These are phyloP conservation scores for Cucumis cinereus DNA, from an alignment of 306 rosid species.

Conservation along the genomic window DNA sequence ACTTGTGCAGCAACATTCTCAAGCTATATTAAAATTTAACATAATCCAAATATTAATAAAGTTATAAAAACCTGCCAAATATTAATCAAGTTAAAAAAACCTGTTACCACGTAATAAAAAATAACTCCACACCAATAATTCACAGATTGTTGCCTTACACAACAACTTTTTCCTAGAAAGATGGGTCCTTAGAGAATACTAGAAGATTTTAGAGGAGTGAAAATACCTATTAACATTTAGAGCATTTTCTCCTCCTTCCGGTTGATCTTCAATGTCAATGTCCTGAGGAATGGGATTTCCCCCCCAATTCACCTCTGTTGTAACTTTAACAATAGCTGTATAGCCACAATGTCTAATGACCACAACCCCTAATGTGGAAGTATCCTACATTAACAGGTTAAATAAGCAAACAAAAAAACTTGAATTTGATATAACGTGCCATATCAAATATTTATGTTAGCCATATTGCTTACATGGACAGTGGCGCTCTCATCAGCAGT, in stretches of 20 bases:
- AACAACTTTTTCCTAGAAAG: not conserved
- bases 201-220: not conserved
- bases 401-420: conserved; percentile 3
- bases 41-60: conserved; percentile 15
- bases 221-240: conserved; percentile 83
- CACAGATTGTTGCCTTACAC: not conserved
- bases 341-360: conserved; percentile 80
- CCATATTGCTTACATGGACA: conserved; percentile 62
- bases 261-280: conserved; percentile 85
- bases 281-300: conserved; percentile 43
- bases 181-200: not conserved
- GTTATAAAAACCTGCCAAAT: not conserved
- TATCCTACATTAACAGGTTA: conserved; percentile 49
- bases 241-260: conserved; percentile 94
- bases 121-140: not conserved
- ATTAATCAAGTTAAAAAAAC: not conserved
- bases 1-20: conserved; percentile 72
- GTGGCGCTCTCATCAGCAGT: conserved; percentile 99
- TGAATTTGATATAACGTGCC: not conserved
- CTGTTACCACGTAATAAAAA: not conserved
- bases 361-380: conserved; percentile 76
- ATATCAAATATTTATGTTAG: not conserved
- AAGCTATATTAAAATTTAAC: conserved; percentile 40
- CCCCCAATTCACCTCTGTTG: conserved; percentile 41
- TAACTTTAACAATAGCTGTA: conserved; percentile 88